phyloP scores from a whole-genome alignment of 192 early-diverging fungal species.

The Gamsiella multidivaricata region DNA sequence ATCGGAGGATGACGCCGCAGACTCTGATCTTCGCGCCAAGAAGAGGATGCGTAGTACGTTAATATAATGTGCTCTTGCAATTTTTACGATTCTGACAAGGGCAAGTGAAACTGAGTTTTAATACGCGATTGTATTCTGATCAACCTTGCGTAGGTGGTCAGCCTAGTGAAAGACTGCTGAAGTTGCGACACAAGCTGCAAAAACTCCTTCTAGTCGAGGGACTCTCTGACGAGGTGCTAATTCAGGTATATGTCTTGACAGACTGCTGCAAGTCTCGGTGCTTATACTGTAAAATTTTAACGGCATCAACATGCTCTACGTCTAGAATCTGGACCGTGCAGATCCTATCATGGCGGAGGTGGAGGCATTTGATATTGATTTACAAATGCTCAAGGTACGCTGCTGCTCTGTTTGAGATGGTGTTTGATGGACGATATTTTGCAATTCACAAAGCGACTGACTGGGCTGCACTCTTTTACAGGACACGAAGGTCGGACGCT shows the following conservation, averaged over 20 bases:
- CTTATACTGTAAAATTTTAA: too few relatives aligned
- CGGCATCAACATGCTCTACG: too few relatives aligned
- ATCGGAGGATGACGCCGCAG: conserved; percentile 28
- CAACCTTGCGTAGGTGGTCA: conserved; percentile 20
- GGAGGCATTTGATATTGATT: conserved; percentile 50
- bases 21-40: conserved; percentile 26
- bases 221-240: conserved; percentile 31
- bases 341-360: conserved; percentile 52
- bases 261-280: too few relatives aligned
- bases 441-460: too few relatives aligned
- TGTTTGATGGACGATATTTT: neutral
- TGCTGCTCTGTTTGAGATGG: neutral
- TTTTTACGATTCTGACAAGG: too few relatives aligned
- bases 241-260: conserved; percentile 40
- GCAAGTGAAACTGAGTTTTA: too few relatives aligned
- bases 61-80: too few relatives aligned
- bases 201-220: conserved; percentile 49
- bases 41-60: conserved; percentile 36
- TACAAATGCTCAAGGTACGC: conserved; percentile 54
- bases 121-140: too few relatives aligned
- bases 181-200: conserved; percentile 56
- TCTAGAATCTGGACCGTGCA: conserved; percentile 40
- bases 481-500: conserved; percentile 57
- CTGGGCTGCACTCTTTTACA: too few relatives aligned
- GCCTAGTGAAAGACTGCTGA: conserved; percentile 42